A percentile compares a stretch with the other conserved stretches of the same genome.
Conservation (phyloP, 352 stramenopile species). For the Globisporangium paroecandrum region DNA sequence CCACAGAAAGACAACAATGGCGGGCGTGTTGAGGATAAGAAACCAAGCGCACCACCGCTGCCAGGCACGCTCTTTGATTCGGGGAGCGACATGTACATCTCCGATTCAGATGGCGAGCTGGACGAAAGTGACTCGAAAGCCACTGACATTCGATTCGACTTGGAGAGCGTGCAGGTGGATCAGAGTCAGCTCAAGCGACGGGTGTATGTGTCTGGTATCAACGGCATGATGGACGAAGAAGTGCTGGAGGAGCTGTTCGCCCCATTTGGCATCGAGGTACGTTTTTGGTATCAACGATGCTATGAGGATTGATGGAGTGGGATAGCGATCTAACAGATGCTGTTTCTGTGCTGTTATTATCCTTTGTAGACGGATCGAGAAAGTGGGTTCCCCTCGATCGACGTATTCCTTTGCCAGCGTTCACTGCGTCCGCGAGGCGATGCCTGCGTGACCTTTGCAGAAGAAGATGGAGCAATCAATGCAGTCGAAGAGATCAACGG, state of each 20-base stretch:
- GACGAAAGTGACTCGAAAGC: constrained; percentile 19
- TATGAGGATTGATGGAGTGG: background rate
- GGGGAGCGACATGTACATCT: constrained; percentile 35
- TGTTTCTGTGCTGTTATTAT: constrained; percentile 12
- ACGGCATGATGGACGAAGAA: constrained; percentile 36
- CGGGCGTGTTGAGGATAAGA: background rate
- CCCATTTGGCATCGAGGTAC: constrained; percentile 51
- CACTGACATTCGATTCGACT: constrained; percentile 49
- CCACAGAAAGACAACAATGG: background rate
- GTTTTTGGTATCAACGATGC: background rate
- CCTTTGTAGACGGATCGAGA: constrained; percentile 34
- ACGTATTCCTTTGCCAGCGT: constrained; percentile 51
- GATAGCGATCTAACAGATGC: background rate
- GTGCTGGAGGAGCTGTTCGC: constrained; percentile 53
- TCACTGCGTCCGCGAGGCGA: constrained; percentile 49
- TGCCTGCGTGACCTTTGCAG: constrained; percentile 44
- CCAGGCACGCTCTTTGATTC: constrained; percentile 9
- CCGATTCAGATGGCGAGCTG: constrained; percentile 47
- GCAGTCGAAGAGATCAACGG: constrained; percentile 57
- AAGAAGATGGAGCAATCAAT: constrained; percentile 29
- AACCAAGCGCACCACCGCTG: background rate
- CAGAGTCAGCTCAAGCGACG: constrained; percentile 31
- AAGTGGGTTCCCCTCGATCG: constrained; percentile 46
- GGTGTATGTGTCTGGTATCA: constrained; percentile 61
- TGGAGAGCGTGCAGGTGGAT: constrained; percentile 41